A percentile compares a stretch with the other conserved stretches of the same genome.
These are phyloP conservation scores for Pilaira anomala DNA, from an alignment of 192 early-diverging fungal species.

Conservation along the genomic window DNA sequence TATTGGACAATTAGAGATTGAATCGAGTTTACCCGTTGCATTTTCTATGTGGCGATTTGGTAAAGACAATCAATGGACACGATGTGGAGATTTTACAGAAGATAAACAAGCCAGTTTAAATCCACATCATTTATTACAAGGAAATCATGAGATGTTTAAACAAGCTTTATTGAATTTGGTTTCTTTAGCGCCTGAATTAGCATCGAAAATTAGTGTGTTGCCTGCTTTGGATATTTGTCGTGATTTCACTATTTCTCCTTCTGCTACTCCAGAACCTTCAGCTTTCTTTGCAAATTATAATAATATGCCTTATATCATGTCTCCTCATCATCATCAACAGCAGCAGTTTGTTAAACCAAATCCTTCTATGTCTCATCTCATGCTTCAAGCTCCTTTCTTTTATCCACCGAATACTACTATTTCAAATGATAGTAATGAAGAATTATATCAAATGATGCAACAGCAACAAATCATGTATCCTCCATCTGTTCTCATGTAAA, in stretches of 20 bases:
- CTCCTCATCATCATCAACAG: neutral
- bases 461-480: neutral
- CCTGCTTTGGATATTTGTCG: slow-evolving; percentile 19
- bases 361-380: slow-evolving; percentile 11
- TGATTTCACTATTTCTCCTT: slow-evolving; percentile 33
- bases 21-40: neutral
- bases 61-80: slow-evolving; percentile 46
- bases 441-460: slow-evolving; percentile 7
- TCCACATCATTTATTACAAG: slow-evolving; percentile 47
- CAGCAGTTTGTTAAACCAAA: neutral
- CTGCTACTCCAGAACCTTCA: slow-evolving; percentile 30
- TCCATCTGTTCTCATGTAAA: neutral
- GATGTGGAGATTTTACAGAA: slow-evolving; percentile 61
- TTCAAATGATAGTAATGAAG: neutral
- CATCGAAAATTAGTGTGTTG: slow-evolving; percentile 20
- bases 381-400: slow-evolving; percentile 28
- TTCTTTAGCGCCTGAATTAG: slow-evolving; percentile 11
- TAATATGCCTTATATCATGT: neutral
- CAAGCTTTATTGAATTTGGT: slow-evolving; percentile 20
- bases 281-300: neutral
- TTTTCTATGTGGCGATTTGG: slow-evolving; percentile 40
- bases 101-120: slow-evolving; percentile 52
- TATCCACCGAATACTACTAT: slow-evolving; percentile 18
- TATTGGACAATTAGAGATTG: slow-evolving; percentile 22
- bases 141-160: slow-evolving; percentile 27